Evolutionary conservation across 2,329 filamentous ascomycete species (phyloP).

Genomic region (Chaetomiaceae sp.): DNA sequence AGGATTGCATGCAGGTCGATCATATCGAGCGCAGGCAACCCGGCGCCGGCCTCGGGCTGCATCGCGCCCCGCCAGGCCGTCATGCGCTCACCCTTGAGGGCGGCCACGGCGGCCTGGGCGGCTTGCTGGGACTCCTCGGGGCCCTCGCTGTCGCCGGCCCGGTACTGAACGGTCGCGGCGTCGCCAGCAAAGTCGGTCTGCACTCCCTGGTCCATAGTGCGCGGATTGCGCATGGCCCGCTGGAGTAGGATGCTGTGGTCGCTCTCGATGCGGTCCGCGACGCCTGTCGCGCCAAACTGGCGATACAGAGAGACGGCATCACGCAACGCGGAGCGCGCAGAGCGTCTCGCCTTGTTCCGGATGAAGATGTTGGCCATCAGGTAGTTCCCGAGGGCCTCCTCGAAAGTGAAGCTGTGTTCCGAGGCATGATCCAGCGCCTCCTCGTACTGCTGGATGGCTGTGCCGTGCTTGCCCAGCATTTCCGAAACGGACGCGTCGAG

Average conservation of each 20-base stretch:
- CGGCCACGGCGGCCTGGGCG: slow-evolving; percentile 42
- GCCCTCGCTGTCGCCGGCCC: slow-evolving; percentile 43
- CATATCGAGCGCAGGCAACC: slow-evolving; percentile 74
- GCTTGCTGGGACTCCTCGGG: slow-evolving; percentile 40
- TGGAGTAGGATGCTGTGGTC: slow-evolving; percentile 65
- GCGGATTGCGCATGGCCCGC: slow-evolving; percentile 54
- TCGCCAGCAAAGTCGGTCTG: slow-evolving; percentile 69
- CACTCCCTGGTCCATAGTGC: slow-evolving; percentile 58
- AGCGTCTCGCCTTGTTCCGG: slow-evolving; percentile 59
- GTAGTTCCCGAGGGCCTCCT: slow-evolving; percentile 70
- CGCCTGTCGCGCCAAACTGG: slow-evolving; percentile 63
- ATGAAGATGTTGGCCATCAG: slow-evolving; percentile 69
- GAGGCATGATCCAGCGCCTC: slow-evolving; percentile 67
- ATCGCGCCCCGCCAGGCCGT: slow-evolving; percentile 61
- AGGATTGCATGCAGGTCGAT: slow-evolving; percentile 75
- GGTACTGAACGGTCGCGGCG: slow-evolving; percentile 48
- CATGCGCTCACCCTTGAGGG: slow-evolving; percentile 54
- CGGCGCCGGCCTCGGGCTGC: slow-evolving; percentile 54
- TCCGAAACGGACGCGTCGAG: slow-evolving; percentile 67
- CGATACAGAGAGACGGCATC: slow-evolving; percentile 66
- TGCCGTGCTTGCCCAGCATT: slow-evolving; percentile 51
- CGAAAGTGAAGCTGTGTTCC: slow-evolving; percentile 61
- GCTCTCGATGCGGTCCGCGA: slow-evolving; percentile 63
- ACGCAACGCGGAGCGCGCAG: slow-evolving; percentile 63
- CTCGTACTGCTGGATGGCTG: slow-evolving; percentile 63